Conservation (phyloP, 495 filamentous ascomycete genomes). For the Bacidia rubella region DNA sequence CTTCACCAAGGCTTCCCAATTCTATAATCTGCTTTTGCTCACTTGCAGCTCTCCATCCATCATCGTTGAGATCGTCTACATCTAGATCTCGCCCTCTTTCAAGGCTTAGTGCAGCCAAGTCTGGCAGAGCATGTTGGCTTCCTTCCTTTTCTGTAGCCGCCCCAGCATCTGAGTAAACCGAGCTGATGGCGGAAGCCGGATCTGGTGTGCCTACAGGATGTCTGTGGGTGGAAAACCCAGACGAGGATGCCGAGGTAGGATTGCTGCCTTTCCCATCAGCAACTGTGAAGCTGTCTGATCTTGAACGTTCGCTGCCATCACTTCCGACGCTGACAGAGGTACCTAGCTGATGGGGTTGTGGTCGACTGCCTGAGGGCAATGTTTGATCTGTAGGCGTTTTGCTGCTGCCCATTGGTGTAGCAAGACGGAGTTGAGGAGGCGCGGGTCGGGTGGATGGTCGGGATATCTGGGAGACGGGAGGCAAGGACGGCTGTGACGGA, state of each 20-base stretch:
- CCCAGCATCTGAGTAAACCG: constrained; percentile 63
- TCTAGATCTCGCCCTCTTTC: constrained; percentile 73
- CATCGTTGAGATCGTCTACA: constrained; percentile 87
- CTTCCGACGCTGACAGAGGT: constrained; percentile 43
- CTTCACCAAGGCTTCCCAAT: constrained; percentile 82
- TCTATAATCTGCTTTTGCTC: constrained; percentile 76
- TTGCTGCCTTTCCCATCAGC: constrained; percentile 61
- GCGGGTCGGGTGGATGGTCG: constrained; percentile 36
- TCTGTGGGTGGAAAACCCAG: constrained; percentile 52
- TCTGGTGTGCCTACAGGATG: constrained; percentile 58
- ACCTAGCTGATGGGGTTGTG: constrained; percentile 32
- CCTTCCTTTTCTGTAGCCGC: constrained; percentile 63
- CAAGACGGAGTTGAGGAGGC: constrained; percentile 61
- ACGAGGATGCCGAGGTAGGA: constrained; percentile 70
- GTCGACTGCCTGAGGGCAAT: constrained; percentile 33
- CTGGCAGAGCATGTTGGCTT: constrained; percentile 52
- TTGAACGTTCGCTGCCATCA: constrained; percentile 61
- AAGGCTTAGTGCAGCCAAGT: constrained; percentile 58
- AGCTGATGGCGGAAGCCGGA: constrained; percentile 76
- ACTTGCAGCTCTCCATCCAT: constrained; percentile 86
- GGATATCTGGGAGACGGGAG: constrained; percentile 27
- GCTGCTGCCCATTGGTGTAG: constrained; percentile 71
- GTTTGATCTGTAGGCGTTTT: constrained; percentile 49
- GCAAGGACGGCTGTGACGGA: constrained; percentile 9
- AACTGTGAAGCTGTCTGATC: constrained; percentile 59